Base-by-base conservation (phyloP, 2,329 filamentous ascomycete genomes). In the Aspergillus sp. region DNA sequence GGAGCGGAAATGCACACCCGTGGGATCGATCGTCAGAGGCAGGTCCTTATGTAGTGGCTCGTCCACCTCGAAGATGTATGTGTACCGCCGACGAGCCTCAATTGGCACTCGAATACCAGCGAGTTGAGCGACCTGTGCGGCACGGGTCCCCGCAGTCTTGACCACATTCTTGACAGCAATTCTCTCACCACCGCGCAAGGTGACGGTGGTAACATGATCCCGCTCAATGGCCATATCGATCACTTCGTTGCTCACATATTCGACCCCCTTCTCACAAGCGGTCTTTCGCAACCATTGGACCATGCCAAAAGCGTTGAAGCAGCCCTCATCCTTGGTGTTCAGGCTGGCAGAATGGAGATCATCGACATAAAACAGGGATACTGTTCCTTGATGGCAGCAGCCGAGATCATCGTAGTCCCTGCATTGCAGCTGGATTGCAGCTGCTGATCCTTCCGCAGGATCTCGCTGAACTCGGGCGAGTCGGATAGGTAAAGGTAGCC, bases 41-140 rank as follows among this genome's bases (percentile, higher is more conserved):
- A 60, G 41, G 14, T 60, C 56, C 20, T 60, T 40, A 14, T 48
- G 36, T 3, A 60, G 45, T 2, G 45, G 45, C 1, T 60, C 50
- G 23, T 60, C 56, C 5, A 53, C 49, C 5, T n/a, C 23, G 41
- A 57, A 58, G n/a, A n/a, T n/a, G n/a, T n/a, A n/a, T n/a, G 54
- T 60, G 25, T 60, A 60, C 9, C 54, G 56, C 23, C 50, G 47
- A 42, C 53, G 45, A 16, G 58, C 58, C 34, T 60, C 58, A 25
- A 60, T 45, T 4, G 48, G 54, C 14, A 56, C 21, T 10, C 44
- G 20, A 31, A 47, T 47, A 2, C 43, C 52, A 4, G 42, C 52
- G 16, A 54, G 11, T n/a, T 5, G 5, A 21, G 52, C 31, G 36
- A 54, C 34, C 19, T 20, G 4, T 9, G 38, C 38, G 9, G 47